These are phyloP conservation scores for Panellus pusillus DNA, from an alignment of 768 basidiomycete genomes.

Conservation along the genomic window DNA sequence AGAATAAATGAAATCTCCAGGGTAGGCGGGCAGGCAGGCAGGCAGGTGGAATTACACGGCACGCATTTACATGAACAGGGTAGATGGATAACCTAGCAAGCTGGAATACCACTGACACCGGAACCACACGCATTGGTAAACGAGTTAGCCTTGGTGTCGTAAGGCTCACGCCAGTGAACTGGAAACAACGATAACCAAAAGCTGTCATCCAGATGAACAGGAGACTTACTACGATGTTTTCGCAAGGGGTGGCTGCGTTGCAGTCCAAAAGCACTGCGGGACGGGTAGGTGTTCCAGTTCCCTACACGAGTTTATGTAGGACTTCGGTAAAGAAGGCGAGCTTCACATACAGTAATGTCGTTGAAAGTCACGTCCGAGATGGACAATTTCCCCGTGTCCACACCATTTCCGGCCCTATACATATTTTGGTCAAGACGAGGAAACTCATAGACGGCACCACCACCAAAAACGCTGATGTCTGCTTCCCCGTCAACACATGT, in stretches of 20 bases:
- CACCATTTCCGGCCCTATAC: conserved; percentile 13
- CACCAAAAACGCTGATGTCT: conserved; percentile 23
- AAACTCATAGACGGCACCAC: background rate
- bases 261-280: conserved; percentile 25
- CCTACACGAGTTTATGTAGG: conserved; percentile 7
- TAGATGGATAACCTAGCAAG: conserved; percentile 5
- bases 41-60: no score
- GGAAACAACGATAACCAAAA: background rate
- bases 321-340: background rate
- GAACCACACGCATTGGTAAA: conserved; percentile 25
- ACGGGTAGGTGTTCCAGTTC: conserved; percentile 25
- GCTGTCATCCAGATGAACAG: background rate
- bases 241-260: conserved; percentile 23
- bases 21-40: no score
- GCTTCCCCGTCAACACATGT: background rate
- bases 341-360: conserved; percentile 12
- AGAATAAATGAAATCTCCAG: no score
- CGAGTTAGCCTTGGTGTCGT: conserved; percentile 14
- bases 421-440: background rate
- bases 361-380: conserved; percentile 20
- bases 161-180: conserved; percentile 18
- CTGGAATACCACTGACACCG: conserved; percentile 17
- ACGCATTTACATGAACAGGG: background rate
- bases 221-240: conserved; percentile 16
- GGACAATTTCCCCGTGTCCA: conserved; percentile 14